Evolutionary conservation across 2,329 filamentous ascomycete species (phyloP).

Genomic region (Alternaria sp.): DNA sequence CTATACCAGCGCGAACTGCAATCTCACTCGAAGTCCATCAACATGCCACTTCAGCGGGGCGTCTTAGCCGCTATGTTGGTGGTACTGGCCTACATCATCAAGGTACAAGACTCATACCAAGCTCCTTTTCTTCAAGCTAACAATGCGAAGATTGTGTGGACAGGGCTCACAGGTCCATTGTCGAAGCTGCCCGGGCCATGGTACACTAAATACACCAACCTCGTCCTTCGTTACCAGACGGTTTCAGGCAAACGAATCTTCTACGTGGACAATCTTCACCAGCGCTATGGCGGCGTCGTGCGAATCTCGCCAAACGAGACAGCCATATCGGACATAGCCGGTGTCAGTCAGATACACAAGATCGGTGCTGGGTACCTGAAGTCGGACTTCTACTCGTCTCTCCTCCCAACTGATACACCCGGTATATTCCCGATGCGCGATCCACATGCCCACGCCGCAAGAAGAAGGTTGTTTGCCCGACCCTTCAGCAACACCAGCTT

Average conservation of each 20-base stretch:
- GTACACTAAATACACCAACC: slow-evolving; percentile 36
- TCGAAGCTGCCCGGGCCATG: slow-evolving; percentile 38
- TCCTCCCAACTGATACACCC: slow-evolving; percentile 14
- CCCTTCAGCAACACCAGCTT: slow-evolving; percentile 47
- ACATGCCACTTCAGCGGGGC: not conserved
- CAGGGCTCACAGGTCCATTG: slow-evolving; percentile 4
- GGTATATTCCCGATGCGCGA: slow-evolving; percentile 50
- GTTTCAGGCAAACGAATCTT: slow-evolving; percentile 46
- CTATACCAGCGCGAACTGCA: not conserved
- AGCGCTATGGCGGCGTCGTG: slow-evolving; percentile 35
- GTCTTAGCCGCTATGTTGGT: not conserved
- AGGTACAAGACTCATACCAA: not conserved
- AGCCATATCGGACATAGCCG: slow-evolving; percentile 24
- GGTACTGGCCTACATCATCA: not conserved
- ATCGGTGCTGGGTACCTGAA: slow-evolving; percentile 53
- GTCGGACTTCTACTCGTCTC: slow-evolving; percentile 46
- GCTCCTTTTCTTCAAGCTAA: not conserved
- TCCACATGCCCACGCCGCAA: slow-evolving; percentile 41
- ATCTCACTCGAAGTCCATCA: not conserved
- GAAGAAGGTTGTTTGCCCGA: slow-evolving; percentile 46
- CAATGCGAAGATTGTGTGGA: not conserved
- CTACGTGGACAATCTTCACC: slow-evolving; percentile 49
- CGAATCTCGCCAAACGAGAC: slow-evolving; percentile 35
- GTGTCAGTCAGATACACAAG: slow-evolving; percentile 35
- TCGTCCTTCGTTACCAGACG: slow-evolving; percentile 45